These are phyloP conservation scores for Boletus speciosus DNA, from an alignment of 768 basidiomycete genomes.

Conservation along the genomic window DNA sequence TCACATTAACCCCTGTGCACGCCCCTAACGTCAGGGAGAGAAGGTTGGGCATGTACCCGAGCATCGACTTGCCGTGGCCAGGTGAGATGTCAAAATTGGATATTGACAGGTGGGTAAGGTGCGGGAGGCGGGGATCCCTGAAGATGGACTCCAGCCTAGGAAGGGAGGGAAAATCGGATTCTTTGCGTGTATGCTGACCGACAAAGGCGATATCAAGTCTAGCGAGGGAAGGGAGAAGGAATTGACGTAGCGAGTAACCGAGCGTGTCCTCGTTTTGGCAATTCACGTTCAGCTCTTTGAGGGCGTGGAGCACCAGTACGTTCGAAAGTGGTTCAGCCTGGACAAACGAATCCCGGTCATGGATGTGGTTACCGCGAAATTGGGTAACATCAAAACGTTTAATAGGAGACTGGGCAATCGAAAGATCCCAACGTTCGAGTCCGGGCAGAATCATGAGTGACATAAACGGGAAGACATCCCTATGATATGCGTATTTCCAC, in stretches of 20 bases:
- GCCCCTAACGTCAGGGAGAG: constrained; percentile 44
- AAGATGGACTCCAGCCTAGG: constrained; percentile 52
- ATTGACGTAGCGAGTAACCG: constrained; percentile 38
- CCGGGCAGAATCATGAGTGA: constrained; percentile 38
- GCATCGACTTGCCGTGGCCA: constrained; percentile 39
- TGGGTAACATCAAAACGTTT: constrained; percentile 27
- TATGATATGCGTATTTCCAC: constrained; percentile 45
- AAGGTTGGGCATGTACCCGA: constrained; percentile 52
- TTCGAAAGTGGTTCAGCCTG: constrained; percentile 27
- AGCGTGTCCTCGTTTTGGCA: constrained; percentile 40
- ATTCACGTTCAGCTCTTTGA: constrained; percentile 45
- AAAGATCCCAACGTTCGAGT: constrained; percentile 44
- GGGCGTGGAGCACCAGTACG: constrained; percentile 23
- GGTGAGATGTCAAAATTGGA: constrained; percentile 42
- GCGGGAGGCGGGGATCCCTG: constrained; percentile 51
- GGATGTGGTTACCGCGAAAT: constrained; percentile 30
- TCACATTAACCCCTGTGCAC: constrained; percentile 40
- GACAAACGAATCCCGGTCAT: constrained; percentile 30
- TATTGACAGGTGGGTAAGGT: constrained; percentile 49
- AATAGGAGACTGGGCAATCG: constrained; percentile 34
- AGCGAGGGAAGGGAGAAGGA: constrained; percentile 43
- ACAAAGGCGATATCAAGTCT: constrained; percentile 43
- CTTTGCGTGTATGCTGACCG: constrained; percentile 26
- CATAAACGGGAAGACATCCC: constrained; percentile 42
- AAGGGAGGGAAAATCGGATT: constrained; percentile 31